Evolutionary conservation across 2,329 filamentous ascomycete species (phyloP).

Genomic region (Hymenotorrendiella dingleyae): DNA sequence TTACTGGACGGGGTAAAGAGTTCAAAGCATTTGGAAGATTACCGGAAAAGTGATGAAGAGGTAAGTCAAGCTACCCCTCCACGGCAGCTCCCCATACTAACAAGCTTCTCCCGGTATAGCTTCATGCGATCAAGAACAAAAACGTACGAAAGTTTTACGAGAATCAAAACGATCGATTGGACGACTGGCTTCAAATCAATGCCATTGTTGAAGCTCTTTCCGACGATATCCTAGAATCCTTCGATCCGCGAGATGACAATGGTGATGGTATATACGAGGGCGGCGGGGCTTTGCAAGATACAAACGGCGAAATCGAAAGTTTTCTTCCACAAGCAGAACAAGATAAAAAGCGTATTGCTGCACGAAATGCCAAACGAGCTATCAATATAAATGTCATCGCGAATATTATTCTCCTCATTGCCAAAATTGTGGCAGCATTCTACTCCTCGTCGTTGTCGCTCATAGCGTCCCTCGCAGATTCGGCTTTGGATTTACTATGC

Average conservation of each 20-base stretch:
- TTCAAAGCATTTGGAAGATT: constrained; percentile 11
- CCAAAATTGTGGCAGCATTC: constrained; percentile 46
- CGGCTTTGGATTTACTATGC: constrained; percentile 52
- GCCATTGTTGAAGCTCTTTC: constrained; percentile 49
- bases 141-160: constrained; percentile 49
- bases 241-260: constrained; percentile 50
- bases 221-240: constrained; percentile 54
- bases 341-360: constrained; percentile 39
- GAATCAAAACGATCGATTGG: constrained; percentile 45
- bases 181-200: constrained; percentile 55
- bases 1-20: constrained; percentile 16
- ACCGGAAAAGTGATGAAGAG: constrained; percentile 18
- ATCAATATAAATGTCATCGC: constrained; percentile 55
- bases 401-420: constrained; percentile 48
- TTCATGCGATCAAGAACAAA: constrained; percentile 48
- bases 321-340: constrained; percentile 51
- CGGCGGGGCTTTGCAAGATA: constrained; percentile 42
- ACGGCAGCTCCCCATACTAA: neutral
- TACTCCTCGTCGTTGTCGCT: constrained; percentile 52
- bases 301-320: constrained; percentile 44
- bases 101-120: constrained; percentile 28
- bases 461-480: constrained; percentile 54
- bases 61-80: no score
- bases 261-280: constrained; percentile 50
- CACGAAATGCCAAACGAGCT: constrained; percentile 47